Evolutionary conservation across 495 filamentous ascomycete species (phyloP), one percentile per base, ranked within the genome.

Genomic region (Aspergillus homomorphus): DNA sequence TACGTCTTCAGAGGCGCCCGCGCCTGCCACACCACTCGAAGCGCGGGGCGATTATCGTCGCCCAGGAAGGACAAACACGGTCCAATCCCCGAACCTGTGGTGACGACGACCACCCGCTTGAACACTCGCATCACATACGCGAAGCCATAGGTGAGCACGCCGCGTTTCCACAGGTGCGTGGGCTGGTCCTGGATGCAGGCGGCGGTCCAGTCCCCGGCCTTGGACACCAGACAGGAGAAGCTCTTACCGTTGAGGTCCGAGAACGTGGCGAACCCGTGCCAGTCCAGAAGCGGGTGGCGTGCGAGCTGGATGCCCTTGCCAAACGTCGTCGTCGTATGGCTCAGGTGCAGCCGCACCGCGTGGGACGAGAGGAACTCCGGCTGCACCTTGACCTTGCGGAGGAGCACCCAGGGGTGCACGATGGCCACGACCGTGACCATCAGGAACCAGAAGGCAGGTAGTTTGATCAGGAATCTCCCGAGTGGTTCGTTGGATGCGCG

Each of bases 141-240:
- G 38, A 94, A 85, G 52, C 89, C 89, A 59, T 82, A 84, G 38
- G 86, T 78, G 64, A 83, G 77, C 3, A 77, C 71, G 3, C 79
- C 79, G 18, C 76, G 71, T 44, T 76, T 75, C 72, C 71, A 78
- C 18, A 79, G 60, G 50, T 72, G 65, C 2, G 68, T 78, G 45
- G 83, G 81, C 9, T 87, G 86, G 57, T 82, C 73, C 53, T 74
- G 66, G 72, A 92, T 91, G 23, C 80, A 78, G 43, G 79, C 73
- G 38, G 74, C 69, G 12, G 90, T 95, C 88, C 89, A 95, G 77
- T 93, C 89, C n/a, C 90, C 90, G 1, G 89, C 90, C 65, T 89
- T 86, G 58, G 88, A 90, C 46, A 93, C 75, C 45, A 94, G 74
- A 53, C 88, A 75, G 18, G 85, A 90, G 69, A 89, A 91, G 50